Conservation (phyloP, 2,329 filamentous ascomycete genomes). For the Lachnellula subtilissima region DNA sequence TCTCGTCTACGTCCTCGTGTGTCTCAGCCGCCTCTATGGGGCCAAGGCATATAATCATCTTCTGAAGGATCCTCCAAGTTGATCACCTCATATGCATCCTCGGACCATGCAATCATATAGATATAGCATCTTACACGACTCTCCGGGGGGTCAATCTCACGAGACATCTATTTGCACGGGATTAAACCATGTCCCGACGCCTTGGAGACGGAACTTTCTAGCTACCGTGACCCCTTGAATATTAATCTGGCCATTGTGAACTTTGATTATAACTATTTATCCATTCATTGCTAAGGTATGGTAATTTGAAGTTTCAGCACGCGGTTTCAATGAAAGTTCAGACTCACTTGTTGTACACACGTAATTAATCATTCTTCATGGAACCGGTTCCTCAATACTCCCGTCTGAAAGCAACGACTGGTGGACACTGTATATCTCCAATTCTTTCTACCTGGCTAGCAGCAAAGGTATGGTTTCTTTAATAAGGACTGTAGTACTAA, state of each 20-base stretch:
- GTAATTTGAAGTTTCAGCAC: not conserved
- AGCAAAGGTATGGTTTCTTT: constrained; percentile 50
- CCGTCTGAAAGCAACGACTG: constrained; percentile 59
- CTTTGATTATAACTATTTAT: constrained; percentile 56
- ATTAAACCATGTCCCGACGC: constrained; percentile 61
- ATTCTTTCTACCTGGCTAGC: constrained; percentile 54
- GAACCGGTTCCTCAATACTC: constrained; percentile 55
- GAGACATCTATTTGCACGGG: constrained; percentile 55
- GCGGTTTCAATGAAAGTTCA: not conserved
- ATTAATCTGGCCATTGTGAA: constrained; percentile 56
- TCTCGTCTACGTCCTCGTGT: too few species aligned
- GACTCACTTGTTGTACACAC: constrained; percentile 51
- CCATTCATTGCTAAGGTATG: constrained; percentile 43
- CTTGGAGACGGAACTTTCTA: constrained; percentile 50
- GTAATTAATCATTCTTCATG: constrained; percentile 56
- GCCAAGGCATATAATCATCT: too few species aligned
- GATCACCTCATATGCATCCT: too few species aligned
- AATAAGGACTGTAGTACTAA: constrained; percentile 51
- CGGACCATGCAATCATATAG: too few species aligned
- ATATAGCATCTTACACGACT: too few species aligned
- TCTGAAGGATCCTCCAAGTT: too few species aligned
- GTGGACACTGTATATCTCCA: constrained; percentile 63
- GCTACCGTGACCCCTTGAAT: constrained; percentile 61
- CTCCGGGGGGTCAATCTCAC: constrained; percentile 49
- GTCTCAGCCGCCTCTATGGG: too few species aligned